Evolutionary conservation across 2,329 filamentous ascomycete species (phyloP), one percentile per base, ranked within the genome.

Genomic region (Pseudogymnoascus sp.): DNA sequence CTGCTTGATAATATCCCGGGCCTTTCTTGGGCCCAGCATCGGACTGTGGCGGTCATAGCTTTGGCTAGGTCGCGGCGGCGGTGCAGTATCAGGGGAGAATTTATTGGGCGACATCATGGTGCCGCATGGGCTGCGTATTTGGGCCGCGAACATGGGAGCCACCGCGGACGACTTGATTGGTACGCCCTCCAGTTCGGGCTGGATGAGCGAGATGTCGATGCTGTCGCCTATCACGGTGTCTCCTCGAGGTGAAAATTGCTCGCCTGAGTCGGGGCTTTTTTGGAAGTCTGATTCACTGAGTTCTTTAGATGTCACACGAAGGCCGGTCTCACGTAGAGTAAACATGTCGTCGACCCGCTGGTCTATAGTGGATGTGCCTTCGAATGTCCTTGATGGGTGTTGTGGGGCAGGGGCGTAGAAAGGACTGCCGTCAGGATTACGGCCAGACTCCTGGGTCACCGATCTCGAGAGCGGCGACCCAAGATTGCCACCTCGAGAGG

Each of bases 121-220:
- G 18, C 29, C 21, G n/a, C 62, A 64, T 11, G 72, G 71, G 57
- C 68, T 70, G 1, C 73, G 54, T 6, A 73, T 68, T 39, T 68
- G 68, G 7, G 71, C 70, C 4, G 66, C 69, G 47, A 74, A 74
- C 1, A 65, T 65, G 36, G 72, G 71, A 12, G 65, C 77, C 12
- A 86, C 75, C 1, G 82, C 82, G 12, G 78, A 79, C 4, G 79
- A 77, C 70, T 80, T 84, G 67, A 86, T 77, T 1, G 80, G 78
- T 61, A 86, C 82, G 5, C 84, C 83, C 69, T 86, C 84, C n/a
- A 86, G 74, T 31, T 80, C 79, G 2, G 83, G 82, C 67, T 85
- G 79, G 26, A 86, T 81, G 65, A 81, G 79, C 47, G 81, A 78
- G 8, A 86, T 80, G 64, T 86, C 84, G 61, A 86, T 83, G 29